These are phyloP conservation scores for Plicaturopsis crispa DNA, from an alignment of 768 basidiomycete species.

Conservation along the genomic window DNA sequence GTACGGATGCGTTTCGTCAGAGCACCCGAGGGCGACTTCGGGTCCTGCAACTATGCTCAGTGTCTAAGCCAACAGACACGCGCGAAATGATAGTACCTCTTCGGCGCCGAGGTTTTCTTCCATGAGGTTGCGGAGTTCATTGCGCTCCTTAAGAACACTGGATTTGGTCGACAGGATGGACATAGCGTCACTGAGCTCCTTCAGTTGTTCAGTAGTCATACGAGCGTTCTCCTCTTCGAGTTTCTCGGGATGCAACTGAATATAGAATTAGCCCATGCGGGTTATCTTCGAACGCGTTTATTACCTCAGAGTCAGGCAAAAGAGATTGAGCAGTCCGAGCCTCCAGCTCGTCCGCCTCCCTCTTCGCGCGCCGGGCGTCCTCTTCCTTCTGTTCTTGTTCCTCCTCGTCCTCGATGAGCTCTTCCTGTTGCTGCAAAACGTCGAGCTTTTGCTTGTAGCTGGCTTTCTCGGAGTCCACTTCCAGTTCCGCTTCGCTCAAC, in stretches of 20 bases:
- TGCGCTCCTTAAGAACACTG: constrained; percentile 91
- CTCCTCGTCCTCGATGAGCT: constrained; percentile 98
- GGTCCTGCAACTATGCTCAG: constrained; percentile 39
- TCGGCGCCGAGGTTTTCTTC: constrained; percentile 88
- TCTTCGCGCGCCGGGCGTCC: constrained; percentile 79
- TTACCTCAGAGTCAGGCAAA: constrained; percentile 85
- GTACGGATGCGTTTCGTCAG: constrained; percentile 91
- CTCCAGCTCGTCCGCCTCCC: constrained; percentile 75
- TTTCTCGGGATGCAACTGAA: constrained; percentile 57
- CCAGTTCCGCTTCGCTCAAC: constrained; percentile 96
- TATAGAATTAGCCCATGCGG: constrained; percentile 1
- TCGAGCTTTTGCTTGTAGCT: constrained; percentile 98
- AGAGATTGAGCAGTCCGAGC: constrained; percentile 73
- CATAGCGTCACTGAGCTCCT: constrained; percentile 88
- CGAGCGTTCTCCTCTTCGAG: constrained; percentile 68
- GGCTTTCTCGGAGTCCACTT: constrained; percentile 89
- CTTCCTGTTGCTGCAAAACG: constrained; percentile 95
- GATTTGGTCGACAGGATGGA: constrained; percentile 89
- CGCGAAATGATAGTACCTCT: constrained; percentile 43
- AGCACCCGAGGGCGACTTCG: constrained; percentile 76
- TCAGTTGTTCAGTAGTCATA: constrained; percentile 95
- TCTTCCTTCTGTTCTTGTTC: constrained; percentile 97
- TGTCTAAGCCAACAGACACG: constrained; percentile 6
- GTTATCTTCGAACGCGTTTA: not conserved
- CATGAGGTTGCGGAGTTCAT: constrained; percentile 87